These are phyloP conservation scores for Neonectria neomacrospora DNA, from an alignment of 2,329 filamentous ascomycete species.

Conservation along the genomic window DNA sequence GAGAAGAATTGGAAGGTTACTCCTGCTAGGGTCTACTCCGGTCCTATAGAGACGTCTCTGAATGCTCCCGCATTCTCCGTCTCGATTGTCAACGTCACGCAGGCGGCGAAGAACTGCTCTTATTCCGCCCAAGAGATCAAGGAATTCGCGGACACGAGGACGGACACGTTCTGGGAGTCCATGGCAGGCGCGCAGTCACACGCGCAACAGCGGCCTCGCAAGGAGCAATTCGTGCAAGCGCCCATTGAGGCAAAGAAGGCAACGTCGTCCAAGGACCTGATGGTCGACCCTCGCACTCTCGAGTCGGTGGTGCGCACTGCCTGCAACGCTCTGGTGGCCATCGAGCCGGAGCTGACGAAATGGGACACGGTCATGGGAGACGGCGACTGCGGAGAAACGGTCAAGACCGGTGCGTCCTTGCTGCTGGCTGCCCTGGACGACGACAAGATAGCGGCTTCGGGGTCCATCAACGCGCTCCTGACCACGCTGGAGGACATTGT, in stretches of 20 bases:
- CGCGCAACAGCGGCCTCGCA: constrained; percentile 47
- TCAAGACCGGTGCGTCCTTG: constrained; percentile 63
- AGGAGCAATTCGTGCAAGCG: constrained; percentile 56
- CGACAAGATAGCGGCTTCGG: constrained; percentile 51
- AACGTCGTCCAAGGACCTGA: constrained; percentile 53
- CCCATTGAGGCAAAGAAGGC: constrained; percentile 51
- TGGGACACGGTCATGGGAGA: constrained; percentile 57
- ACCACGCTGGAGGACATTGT: constrained; percentile 64
- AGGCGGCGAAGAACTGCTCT: constrained; percentile 55
- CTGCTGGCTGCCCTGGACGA: constrained; percentile 59
- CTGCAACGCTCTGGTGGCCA: constrained; percentile 63
- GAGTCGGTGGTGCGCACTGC: constrained; percentile 66
- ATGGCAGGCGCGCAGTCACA: constrained; percentile 58
- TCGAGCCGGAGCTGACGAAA: constrained; percentile 71
- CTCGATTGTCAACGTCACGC: constrained; percentile 70
- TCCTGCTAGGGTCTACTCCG: constrained; percentile 67
- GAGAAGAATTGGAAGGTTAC: constrained; percentile 58
- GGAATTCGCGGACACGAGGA: constrained; percentile 71
- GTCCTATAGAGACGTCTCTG: constrained; percentile 76
- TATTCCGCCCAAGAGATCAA: constrained; percentile 67
- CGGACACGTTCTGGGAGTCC: constrained; percentile 67
- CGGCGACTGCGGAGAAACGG: constrained; percentile 62
- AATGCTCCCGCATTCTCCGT: constrained; percentile 78
- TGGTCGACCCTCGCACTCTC: constrained; percentile 63
- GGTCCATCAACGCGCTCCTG: constrained; percentile 60